phyloP scores from a whole-genome alignment of 169 alveolate species.

The Perkinsus chesapeaki region DNA sequence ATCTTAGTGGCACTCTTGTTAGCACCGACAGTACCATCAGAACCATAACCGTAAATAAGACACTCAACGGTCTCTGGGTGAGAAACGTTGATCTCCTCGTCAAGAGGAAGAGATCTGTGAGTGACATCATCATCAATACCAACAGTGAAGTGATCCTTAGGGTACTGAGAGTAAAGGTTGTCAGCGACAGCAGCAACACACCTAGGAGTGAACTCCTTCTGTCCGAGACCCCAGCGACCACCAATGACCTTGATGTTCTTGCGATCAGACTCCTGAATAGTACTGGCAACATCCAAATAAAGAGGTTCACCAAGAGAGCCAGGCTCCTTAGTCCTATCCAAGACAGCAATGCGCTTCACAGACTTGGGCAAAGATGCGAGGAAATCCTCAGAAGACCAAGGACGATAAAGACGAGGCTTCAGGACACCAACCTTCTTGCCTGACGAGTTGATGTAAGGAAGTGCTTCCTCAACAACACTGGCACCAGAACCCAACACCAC shows the following conservation, averaged over 20 bases:
- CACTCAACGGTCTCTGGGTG: conserved; percentile 40
- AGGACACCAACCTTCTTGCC: conserved; percentile 39
- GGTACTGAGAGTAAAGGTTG: conserved; percentile 31
- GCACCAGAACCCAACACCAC: conserved; percentile 53
- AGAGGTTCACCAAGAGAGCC: conserved; percentile 50
- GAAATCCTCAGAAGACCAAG: conserved; percentile 45
- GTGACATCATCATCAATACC: conserved; percentile 52
- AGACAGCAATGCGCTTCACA: conserved; percentile 36
- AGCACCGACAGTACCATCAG: conserved; percentile 54
- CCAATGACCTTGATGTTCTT: conserved; percentile 14
- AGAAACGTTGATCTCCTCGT: conserved; percentile 23
- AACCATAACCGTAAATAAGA: conserved; percentile 46
- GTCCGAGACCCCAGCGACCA: conserved; percentile 47
- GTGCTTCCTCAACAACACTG: conserved; percentile 38
- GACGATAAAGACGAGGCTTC: conserved; percentile 48
- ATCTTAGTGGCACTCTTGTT: conserved; percentile 52
- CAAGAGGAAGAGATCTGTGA: conserved; percentile 28
- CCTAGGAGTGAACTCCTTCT: conserved; percentile 51
- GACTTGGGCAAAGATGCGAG: conserved; percentile 36
- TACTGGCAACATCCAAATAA: conserved; percentile 38
- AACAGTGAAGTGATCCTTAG: conserved; percentile 45
- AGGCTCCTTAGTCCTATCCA: conserved; percentile 43
- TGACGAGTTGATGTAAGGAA: conserved; percentile 1
- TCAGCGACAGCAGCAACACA: conserved; percentile 45
- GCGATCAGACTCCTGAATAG: conserved; percentile 5